phyloP scores from a whole-genome alignment of 148 eudicot species.

The Rhododendron williamsianum region DNA sequence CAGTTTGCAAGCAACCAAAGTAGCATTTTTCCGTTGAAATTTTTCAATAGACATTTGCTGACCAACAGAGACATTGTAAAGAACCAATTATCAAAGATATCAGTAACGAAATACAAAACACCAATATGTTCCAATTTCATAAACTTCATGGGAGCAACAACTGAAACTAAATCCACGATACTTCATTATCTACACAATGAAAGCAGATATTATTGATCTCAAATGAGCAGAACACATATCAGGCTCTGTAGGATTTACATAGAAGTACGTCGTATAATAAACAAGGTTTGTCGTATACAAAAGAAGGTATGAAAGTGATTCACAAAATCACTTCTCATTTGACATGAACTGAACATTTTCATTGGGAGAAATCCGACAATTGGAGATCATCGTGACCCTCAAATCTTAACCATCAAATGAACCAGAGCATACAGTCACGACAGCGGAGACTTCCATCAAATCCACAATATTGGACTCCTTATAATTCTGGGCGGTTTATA shows the following conservation, averaged over 20 bases:
- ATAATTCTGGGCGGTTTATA: conserved; percentile 43
- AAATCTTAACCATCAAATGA: conserved; percentile 4
- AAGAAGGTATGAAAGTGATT: neutral
- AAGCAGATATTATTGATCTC: neutral
- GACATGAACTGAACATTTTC: neutral
- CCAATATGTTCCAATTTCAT: neutral
- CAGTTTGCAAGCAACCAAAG: neutral
- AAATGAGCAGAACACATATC: neutral
- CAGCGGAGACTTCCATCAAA: conserved; percentile 25
- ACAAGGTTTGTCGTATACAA: neutral
- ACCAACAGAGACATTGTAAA: neutral
- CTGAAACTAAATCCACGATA: neutral
- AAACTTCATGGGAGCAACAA: neutral
- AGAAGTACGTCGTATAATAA: neutral
- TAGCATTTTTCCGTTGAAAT: neutral
- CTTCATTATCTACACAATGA: neutral
- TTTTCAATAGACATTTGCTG: neutral
- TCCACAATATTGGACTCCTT: conserved; percentile 22
- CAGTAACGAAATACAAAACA: neutral
- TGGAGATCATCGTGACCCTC: neutral
- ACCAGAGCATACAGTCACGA: conserved; percentile 14
- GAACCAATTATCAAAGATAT: neutral
- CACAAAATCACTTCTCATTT: neutral
- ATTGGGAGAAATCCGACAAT: neutral
- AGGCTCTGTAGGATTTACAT: neutral